Evolutionary conservation across 345 rosid genomes (phyloP), one percentile per base, ranked within the genome.

Genomic region (Rhizophora apiculata): DNA sequence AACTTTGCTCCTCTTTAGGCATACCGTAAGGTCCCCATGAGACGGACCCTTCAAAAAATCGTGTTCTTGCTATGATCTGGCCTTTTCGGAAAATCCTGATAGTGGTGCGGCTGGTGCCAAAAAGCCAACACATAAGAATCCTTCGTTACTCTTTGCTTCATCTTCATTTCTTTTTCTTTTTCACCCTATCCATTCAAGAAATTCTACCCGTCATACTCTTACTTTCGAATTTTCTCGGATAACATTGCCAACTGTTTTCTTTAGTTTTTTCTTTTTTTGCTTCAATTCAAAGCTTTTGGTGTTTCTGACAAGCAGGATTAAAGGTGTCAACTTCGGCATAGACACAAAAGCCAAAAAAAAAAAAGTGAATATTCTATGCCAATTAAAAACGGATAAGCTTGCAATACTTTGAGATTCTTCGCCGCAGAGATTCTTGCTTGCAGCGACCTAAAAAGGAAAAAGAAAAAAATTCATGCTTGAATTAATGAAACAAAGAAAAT

Each of bases 1-100:
- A 6, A 32, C 65, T 66, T 16, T 73, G 76, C 74, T 62, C 71
- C 79, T 76, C 79, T 79, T 79, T 74, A 68, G 8, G 71, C 58
- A 58, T 36, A 61, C 76, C 80, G 57, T 2, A 7, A 22, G 57
- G 63, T 68, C 79, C 70, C 43, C 18, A 59, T 15, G 81, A 68
- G 6, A 37, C 65, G 6, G 72, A 77, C 77, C 59, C 51, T 7
- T 67, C 75, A 68, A 8, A 34, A 2, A 18, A 32, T 49, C 22
- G 6, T 7, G 49, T 3, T 13, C 49, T 13, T 43, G 13, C 49
- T 3, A 32, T n/a, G 27, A 7, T 3, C 15, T 63, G 34, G 2
- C 60, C 19, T 19, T 46, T 9, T 48, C 15, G 30, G 65, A 34
- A 27, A 65, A 68, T 67, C 62, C 57, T 39, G 8, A 0, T 65